Evolutionary conservation across 139 green algal genomes (phyloP).

Genomic region (Raphidocelis subcapitata): DNA sequence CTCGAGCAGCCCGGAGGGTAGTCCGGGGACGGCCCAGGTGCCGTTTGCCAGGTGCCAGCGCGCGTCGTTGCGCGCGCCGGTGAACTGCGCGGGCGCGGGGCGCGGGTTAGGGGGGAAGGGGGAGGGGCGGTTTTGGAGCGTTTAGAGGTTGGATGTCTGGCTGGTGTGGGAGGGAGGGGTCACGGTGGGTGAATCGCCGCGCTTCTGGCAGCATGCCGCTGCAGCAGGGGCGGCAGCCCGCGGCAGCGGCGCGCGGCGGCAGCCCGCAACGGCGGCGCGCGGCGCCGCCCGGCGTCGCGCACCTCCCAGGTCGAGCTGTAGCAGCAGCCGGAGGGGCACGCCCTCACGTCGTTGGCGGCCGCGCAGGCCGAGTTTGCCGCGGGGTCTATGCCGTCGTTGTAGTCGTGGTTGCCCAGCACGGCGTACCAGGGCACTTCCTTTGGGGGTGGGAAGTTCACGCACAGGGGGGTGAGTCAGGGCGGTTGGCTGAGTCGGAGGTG

Average conservation of each 20-base stretch:
- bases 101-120: too few species aligned
- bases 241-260: too few species aligned
- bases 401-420: slow-evolving; percentile 71
- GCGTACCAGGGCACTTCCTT: slow-evolving; percentile 61
- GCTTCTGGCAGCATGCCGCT: too few species aligned
- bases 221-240: too few species aligned
- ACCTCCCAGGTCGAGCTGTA: slow-evolving; percentile 48
- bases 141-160: not conserved
- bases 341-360: slow-evolving; percentile 17
- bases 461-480: not conserved
- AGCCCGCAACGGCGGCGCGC: too few species aligned
- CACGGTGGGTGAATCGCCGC: too few species aligned
- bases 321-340: slow-evolving; percentile 40
- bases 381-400: slow-evolving; percentile 35
- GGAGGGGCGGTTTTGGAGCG: too few species aligned
- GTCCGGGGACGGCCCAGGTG: slow-evolving; percentile 12
- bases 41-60: slow-evolving; percentile 59
- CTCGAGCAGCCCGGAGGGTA: slow-evolving; percentile 34
- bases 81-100: slow-evolving; percentile 1
- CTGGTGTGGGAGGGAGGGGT: too few species aligned
- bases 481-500: not conserved
- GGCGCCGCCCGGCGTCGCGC: too few species aligned
- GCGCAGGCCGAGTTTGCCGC: slow-evolving; percentile 12
- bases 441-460: not conserved
- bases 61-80: slow-evolving; percentile 25